Conservation (phyloP, 2,329 filamentous ascomycete species). For the Neoarthrinium moseri region DNA sequence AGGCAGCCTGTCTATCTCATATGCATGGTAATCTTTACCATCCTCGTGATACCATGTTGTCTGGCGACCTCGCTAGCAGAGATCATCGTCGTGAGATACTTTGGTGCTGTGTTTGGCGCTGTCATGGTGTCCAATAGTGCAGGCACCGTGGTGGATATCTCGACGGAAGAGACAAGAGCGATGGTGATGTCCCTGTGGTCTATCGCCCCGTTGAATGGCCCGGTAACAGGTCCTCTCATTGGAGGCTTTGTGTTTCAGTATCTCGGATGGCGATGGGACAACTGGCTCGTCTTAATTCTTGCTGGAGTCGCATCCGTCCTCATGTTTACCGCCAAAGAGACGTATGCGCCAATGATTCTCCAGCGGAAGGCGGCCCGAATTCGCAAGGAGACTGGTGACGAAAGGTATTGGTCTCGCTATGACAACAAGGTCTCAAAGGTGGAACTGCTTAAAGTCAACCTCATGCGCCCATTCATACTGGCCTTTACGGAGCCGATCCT, state of each 20-base stretch:
- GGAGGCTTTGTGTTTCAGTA: conserved; percentile 78
- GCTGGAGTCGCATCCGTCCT: conserved; percentile 59
- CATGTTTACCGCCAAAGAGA: conserved; percentile 66
- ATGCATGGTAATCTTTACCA: conserved; percentile 61
- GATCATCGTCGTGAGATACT: conserved; percentile 72
- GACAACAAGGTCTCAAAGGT: conserved; percentile 67
- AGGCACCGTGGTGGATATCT: conserved; percentile 79
- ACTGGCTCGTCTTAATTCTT: conserved; percentile 77
- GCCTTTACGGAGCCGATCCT: conserved; percentile 79
- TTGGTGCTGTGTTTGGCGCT: conserved; percentile 71
- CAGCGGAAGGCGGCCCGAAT: conserved; percentile 62
- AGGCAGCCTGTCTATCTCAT: conserved; percentile 67
- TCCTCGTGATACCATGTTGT: conserved; percentile 71
- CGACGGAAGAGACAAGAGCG: conserved; percentile 76
- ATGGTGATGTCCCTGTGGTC: conserved; percentile 82
- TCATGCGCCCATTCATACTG: conserved; percentile 76
- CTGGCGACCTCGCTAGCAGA: conserved; percentile 65
- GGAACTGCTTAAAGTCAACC: conserved; percentile 69
- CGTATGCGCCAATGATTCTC: conserved; percentile 71
- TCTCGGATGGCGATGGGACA: conserved; percentile 85
- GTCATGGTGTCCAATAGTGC: conserved; percentile 83
- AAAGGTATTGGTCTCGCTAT: conserved; percentile 76
- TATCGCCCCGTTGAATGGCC: conserved; percentile 77
- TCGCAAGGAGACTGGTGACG: conserved; percentile 68
- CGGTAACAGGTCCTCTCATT: conserved; percentile 63